Percentiles rank a stretch among this genome's conserved stretches.
These are phyloP conservation scores for Arthrobotrys iridis DNA, from an alignment of 2,329 filamentous ascomycete genomes.

Conservation along the genomic window DNA sequence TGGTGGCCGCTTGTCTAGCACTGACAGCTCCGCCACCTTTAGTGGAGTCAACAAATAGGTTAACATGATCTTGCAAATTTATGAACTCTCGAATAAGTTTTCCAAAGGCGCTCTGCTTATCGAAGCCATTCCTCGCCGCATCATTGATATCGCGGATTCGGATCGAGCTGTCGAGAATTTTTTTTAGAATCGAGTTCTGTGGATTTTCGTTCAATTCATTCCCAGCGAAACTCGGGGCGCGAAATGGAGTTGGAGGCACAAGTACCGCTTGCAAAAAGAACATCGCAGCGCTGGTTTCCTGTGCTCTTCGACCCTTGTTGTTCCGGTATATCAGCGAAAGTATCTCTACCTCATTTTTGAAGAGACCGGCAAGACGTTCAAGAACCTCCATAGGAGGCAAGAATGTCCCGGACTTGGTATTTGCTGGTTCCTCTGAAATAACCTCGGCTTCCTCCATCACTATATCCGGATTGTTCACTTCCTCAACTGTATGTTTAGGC, in stretches of 20 bases:
- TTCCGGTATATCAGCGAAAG: conserved; percentile 81
- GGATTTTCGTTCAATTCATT: conserved; percentile 85
- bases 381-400: conserved; percentile 84
- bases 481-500: conserved; percentile 61
- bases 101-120: conserved; percentile 36
- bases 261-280: conserved; percentile 90
- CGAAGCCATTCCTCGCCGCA: conserved; percentile 2
- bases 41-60: conserved; percentile 89
- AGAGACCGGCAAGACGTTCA: conserved; percentile 79
- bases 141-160: conserved; percentile 65
- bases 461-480: conserved; percentile 63
- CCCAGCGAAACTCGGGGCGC: conserved; percentile 82
- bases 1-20: conserved; percentile 70
- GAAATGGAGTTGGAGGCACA: conserved; percentile 90
- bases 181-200: conserved; percentile 80
- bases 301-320: conserved; percentile 69
- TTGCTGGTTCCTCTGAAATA: conserved; percentile 63
- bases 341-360: conserved; percentile 86
- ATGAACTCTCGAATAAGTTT: conserved; percentile 57
- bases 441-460: conserved; percentile 67
- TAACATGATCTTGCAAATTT: conserved; percentile 84
- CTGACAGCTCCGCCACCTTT: conserved; percentile 77
- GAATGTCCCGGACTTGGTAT: conserved; percentile 61
- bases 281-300: conserved; percentile 66
- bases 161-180: conserved; percentile 79